Evolutionary conservation across 2,329 filamentous ascomycete species (phyloP).

Genomic region (Aureobasidium sp.): DNA sequence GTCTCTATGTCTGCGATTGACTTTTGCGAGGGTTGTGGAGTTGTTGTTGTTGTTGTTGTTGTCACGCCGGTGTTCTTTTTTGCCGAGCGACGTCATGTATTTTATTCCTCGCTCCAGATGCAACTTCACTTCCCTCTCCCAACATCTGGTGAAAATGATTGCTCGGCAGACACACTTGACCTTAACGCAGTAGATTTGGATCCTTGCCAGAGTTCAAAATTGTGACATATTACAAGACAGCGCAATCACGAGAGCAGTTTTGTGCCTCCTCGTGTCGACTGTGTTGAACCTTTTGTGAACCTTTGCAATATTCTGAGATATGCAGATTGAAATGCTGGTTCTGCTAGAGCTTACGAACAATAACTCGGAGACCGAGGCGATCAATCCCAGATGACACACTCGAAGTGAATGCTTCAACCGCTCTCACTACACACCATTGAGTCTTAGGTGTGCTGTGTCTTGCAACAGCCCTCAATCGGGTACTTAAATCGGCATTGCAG

Average conservation of each 20-base stretch:
- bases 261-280: not conserved
- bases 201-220: not conserved
- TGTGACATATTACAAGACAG: not conserved
- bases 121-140: not conserved
- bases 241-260: not conserved
- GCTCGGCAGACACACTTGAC: not conserved
- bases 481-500: not conserved
- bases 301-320: not conserved
- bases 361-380: not conserved
- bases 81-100: not conserved
- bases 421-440: not conserved
- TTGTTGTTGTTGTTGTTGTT: not conserved
- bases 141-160: not conserved
- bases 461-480: not conserved
- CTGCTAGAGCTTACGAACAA: not conserved
- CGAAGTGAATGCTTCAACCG: not conserved
- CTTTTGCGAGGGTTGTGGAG: too few relatives aligned
- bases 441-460: not conserved
- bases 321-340: not conserved
- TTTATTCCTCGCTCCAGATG: too few relatives aligned
- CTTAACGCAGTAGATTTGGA: not conserved
- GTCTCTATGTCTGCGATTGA: not conserved
- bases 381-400: not conserved
- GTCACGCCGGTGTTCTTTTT: not conserved
- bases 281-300: not conserved